These are phyloP conservation scores for Ramichloridium luteum DNA, from an alignment of 2,329 filamentous ascomycete species.

Conservation along the genomic window DNA sequence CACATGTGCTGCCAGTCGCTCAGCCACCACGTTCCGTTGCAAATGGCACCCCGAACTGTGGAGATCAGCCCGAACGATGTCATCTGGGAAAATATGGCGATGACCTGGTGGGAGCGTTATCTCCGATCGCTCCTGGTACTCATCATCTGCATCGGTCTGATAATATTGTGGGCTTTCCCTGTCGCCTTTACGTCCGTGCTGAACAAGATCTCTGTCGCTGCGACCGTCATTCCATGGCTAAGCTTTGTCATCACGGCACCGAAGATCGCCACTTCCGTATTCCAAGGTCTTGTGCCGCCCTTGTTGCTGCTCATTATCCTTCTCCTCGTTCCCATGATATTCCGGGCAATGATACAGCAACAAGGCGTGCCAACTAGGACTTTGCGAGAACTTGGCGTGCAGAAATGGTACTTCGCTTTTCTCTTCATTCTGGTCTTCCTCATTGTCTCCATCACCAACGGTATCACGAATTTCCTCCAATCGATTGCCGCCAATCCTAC, in stretches of 20 bases:
- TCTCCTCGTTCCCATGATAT: constrained; percentile 65
- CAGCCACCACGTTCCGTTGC: constrained; percentile 79
- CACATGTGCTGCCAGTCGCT: constrained; percentile 96
- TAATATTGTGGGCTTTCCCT: constrained; percentile 80
- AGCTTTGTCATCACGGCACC: constrained; percentile 54
- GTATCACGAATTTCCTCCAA: constrained; percentile 53
- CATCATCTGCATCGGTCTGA: constrained; percentile 56
- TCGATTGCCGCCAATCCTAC: constrained; percentile 53
- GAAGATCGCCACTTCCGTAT: constrained; percentile 46
- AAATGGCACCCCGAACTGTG: constrained; percentile 86
- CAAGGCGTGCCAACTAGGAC: constrained; percentile 77
- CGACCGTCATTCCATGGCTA: constrained; percentile 55
- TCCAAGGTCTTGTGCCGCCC: constrained; percentile 81
- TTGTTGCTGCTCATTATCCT: constrained; percentile 65
- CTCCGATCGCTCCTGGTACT: constrained; percentile 56
- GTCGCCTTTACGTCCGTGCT: constrained; percentile 78
- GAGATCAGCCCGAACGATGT: constrained; percentile 90
- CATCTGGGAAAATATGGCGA: constrained; percentile 93
- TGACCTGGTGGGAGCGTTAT: constrained; percentile 88
- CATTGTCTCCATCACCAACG: constrained; percentile 74
- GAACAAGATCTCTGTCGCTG: constrained; percentile 62
- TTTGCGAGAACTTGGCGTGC: constrained; percentile 68
- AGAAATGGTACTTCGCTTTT: constrained; percentile 86
- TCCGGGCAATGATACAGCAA: constrained; percentile 58
- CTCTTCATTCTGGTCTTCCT: constrained; percentile 90